Conservation (phyloP, 148 eudicot species). For the Rhododendron williamsianum region DNA sequence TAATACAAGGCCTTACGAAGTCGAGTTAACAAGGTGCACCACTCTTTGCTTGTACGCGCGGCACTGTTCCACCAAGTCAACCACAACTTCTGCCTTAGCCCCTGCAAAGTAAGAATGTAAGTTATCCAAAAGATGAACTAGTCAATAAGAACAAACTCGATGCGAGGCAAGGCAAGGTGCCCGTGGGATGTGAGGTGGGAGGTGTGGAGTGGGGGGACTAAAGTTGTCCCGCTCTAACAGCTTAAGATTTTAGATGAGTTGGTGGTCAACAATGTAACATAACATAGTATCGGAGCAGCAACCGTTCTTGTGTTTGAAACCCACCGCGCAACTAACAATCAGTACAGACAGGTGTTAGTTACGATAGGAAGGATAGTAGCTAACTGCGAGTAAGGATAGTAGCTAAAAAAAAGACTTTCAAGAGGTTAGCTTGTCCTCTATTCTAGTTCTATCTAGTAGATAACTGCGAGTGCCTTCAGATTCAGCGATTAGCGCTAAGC, state of each 20-base stretch:
- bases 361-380: neutral
- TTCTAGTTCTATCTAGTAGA: too few relatives aligned
- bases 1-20: constrained; percentile 70
- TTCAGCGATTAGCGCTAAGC: neutral
- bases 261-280: neutral
- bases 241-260: neutral
- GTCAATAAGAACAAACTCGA: neutral
- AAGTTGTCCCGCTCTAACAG: neutral
- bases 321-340: neutral
- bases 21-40: constrained; percentile 94
- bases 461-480: neutral
- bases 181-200: neutral
- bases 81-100: constrained; percentile 76
- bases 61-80: constrained; percentile 93
- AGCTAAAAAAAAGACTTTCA: too few relatives aligned
- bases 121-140: neutral
- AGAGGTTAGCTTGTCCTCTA: neutral
- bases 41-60: constrained; percentile 91
- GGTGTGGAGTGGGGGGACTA: neutral
- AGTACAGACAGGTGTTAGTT: neutral
- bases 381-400: neutral
- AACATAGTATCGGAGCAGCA: neutral
- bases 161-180: neutral
- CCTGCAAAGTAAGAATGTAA: constrained; percentile 40
- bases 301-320: neutral